Base-by-base conservation (phyloP, 2,329 filamentous ascomycete species). In the Colletotrichum simmondsii region DNA sequence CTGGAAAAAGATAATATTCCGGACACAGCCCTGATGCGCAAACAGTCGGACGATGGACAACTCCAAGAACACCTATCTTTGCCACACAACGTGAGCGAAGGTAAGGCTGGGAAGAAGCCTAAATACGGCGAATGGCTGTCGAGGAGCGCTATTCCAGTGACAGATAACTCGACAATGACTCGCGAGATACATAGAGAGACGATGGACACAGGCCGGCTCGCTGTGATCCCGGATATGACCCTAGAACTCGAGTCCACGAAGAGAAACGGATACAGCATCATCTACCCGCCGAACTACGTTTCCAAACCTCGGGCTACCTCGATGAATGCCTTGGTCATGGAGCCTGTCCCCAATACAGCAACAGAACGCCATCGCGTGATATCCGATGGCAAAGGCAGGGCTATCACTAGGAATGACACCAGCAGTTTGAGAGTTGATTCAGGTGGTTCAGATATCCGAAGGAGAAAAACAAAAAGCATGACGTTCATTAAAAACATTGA, bases 401-500 rank as follows among this genome's bases (percentile, higher is more conserved):
- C 19, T 19, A 16, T 14, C 32, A 37, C 16, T 32, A 22, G 28
- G 14, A 52, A 28, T 26, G 28, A 35, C 46, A 53, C 52, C 46
- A 26, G 12, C 28, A 6, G 32, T 12, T 14, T 19, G n/a, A 14
- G 28, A n/a, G 22, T 14, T 32, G 12, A n/a, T 12, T 11, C 6
- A 19, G 28, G n/a, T 32, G 5, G 28, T 46, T 32, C 22, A 28
- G 52, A 26, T 7, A n/a, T 53, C n/a, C 30, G 52, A 32, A 49
- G 46, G 22, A 49, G 46, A 16, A 63, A 63, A 42, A 30, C 60
- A 42, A 63, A 63, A 52, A 63, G n/a, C 46, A 28, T 63, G 30
- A 35, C 46, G n/a, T 63, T 63, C 28, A 28, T 53, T 7, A 63
- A n/a, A 24, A 28, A 63, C 12, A 28, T 63, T 19, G 46, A 63